phyloP scores from a whole-genome alignment of 1,284 basidiomycete genomes.

The Hypsizygus ulmarius region DNA sequence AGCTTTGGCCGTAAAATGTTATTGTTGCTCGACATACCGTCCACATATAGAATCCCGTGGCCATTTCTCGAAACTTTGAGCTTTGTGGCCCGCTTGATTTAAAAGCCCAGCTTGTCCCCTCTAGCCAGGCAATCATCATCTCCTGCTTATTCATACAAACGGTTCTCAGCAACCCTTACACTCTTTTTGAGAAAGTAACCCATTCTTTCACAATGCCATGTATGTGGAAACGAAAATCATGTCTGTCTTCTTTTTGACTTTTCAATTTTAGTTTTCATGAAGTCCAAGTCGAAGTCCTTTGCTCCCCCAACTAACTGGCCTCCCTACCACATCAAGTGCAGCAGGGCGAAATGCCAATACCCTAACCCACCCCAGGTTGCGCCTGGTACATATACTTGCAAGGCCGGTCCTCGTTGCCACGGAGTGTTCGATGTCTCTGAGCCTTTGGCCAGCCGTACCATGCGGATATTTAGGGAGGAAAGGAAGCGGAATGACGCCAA shows the following conservation, averaged over 20 bases:
- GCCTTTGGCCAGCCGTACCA: constrained; percentile 5
- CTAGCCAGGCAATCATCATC: too few relatives aligned
- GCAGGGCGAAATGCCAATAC: constrained; percentile 28
- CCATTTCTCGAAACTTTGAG: too few relatives aligned
- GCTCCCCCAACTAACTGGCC: constrained; percentile 34
- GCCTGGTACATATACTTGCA: constrained; percentile 34
- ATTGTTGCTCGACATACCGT: too few relatives aligned
- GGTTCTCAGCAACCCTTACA: too few relatives aligned
- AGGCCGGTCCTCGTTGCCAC: constrained; percentile 29
- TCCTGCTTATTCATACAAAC: too few relatives aligned
- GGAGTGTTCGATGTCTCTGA: constrained; percentile 35
- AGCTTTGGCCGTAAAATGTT: too few relatives aligned
- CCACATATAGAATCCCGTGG: too few relatives aligned
- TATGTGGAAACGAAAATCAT: neutral
- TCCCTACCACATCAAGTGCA: constrained; percentile 40
- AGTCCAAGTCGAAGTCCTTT: neutral
- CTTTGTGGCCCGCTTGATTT: too few relatives aligned
- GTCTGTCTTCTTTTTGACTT: neutral
- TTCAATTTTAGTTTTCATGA: constrained; percentile 1
- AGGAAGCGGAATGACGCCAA: neutral
- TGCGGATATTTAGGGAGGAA: constrained; percentile 1
- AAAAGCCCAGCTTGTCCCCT: too few relatives aligned
- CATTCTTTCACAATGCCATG: neutral
- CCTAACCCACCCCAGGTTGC: constrained; percentile 36
- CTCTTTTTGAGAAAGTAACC: too few relatives aligned